Conservation (phyloP, 2,329 filamentous ascomycete species). For the Cladophialophora carrionii region DNA sequence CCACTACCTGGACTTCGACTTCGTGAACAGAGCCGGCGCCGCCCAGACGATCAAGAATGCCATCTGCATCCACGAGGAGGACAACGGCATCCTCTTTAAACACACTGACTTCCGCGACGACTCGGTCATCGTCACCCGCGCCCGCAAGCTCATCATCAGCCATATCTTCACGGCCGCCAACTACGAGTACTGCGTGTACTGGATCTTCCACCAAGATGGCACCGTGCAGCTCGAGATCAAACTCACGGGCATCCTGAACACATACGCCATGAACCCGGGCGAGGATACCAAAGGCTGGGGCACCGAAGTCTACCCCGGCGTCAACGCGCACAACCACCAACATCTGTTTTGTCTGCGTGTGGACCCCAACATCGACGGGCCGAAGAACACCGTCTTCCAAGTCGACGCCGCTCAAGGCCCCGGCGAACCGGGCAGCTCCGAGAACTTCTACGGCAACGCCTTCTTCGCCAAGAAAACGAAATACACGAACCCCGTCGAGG, state of each 20-base stretch:
- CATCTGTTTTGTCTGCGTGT: constrained; percentile 90
- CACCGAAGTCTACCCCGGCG: constrained; percentile 85
- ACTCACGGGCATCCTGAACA: constrained; percentile 90
- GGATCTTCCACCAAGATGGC: constrained; percentile 90
- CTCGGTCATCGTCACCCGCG: constrained; percentile 81
- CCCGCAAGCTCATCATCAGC: constrained; percentile 81
- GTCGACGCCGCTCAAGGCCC: constrained; percentile 73
- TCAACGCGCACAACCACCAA: constrained; percentile 95
- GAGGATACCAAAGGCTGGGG: constrained; percentile 88
- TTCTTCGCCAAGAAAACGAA: constrained; percentile 86
- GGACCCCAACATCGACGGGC: constrained; percentile 84
- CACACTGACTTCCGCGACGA: constrained; percentile 92
- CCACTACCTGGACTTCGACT: constrained; percentile 86
- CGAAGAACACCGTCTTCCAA: constrained; percentile 81
- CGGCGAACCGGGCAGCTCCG: constrained; percentile 74
- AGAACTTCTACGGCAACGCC: constrained; percentile 88
- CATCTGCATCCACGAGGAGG: constrained; percentile 94
- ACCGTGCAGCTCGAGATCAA: constrained; percentile 91
- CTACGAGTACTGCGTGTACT: constrained; percentile 88
- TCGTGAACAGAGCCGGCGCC: constrained; percentile 65
- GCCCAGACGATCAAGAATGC: constrained; percentile 86
- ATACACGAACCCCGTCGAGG: constrained; percentile 69
- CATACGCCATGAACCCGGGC: constrained; percentile 76
- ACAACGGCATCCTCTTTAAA: constrained; percentile 89
- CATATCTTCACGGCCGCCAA: constrained; percentile 95